phyloP scores from a whole-genome alignment of 2,329 filamentous ascomycete genomes.

The Diaporthe sp. region DNA sequence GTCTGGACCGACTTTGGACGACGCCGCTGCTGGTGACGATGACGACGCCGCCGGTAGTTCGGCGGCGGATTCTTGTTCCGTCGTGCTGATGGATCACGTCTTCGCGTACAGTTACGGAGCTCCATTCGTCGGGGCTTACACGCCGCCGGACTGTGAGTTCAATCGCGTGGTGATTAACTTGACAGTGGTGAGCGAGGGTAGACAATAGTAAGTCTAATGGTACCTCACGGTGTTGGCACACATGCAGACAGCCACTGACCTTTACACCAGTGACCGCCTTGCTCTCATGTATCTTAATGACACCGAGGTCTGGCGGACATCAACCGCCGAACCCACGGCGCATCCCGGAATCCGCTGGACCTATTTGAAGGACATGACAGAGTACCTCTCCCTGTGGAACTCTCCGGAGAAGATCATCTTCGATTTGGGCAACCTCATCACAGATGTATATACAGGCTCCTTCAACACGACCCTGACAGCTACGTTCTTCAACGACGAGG shows the following conservation, averaged over 20 bases:
- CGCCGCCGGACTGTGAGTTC: slow-evolving; percentile 78
- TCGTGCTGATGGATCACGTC: slow-evolving; percentile 77
- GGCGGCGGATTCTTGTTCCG: slow-evolving; percentile 57
- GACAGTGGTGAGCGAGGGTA: slow-evolving; percentile 78
- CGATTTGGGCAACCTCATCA: slow-evolving; percentile 81
- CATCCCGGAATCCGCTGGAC: slow-evolving; percentile 79
- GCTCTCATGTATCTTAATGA: slow-evolving; percentile 83
- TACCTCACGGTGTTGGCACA: not conserved
- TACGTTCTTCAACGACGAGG: slow-evolving; percentile 72
- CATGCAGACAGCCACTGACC: slow-evolving; percentile 11
- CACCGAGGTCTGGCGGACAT: slow-evolving; percentile 86
- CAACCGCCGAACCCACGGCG: slow-evolving; percentile 81
- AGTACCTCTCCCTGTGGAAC: slow-evolving; percentile 78
- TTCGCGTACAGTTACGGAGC: slow-evolving; percentile 82
- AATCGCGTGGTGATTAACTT: slow-evolving; percentile 83
- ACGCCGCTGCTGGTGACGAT: slow-evolving; percentile 39
- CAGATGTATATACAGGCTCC: slow-evolving; percentile 78
- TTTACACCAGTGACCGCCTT: slow-evolving; percentile 69
- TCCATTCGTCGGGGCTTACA: slow-evolving; percentile 80
- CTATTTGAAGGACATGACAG: slow-evolving; percentile 84
- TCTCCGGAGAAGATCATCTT: slow-evolving; percentile 82
- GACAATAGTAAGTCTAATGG: slow-evolving; percentile 66
- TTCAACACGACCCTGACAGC: slow-evolving; percentile 83
- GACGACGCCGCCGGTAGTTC: slow-evolving; percentile 2
- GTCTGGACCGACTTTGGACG: slow-evolving; percentile 54